phyloP scores from a whole-genome alignment of 345 rosid species.

The Sonneratia alba region DNA sequence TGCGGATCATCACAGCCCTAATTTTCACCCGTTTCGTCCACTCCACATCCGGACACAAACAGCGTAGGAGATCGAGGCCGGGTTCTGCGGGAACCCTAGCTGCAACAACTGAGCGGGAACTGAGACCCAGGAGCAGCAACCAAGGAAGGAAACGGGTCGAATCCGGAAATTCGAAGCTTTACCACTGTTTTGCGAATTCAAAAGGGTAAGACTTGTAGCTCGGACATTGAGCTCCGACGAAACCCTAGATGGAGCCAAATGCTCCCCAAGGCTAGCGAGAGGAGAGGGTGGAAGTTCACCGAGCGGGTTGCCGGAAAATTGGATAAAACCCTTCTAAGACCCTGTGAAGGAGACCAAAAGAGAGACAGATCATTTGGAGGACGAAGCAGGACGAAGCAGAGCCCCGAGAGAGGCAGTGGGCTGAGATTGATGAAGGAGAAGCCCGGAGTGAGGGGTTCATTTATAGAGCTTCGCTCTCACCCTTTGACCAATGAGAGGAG shows the following conservation, averaged over 20 bases:
- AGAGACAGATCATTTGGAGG: neutral
- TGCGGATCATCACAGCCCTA: neutral
- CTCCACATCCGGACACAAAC: neutral
- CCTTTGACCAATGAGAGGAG: too few species aligned
- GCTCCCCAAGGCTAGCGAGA: neutral
- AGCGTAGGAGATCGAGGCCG: neutral
- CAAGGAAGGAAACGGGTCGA: neutral
- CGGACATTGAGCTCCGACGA: neutral
- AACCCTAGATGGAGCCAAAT: neutral
- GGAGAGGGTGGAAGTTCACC: neutral
- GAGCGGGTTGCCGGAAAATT: neutral
- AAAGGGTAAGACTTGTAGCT: neutral
- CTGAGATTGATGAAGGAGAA: neutral
- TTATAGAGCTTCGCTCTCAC: neutral
- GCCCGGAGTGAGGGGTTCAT: neutral
- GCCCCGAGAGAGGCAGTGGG: neutral
- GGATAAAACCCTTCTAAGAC: conserved; percentile 6
- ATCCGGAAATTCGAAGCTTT: neutral
- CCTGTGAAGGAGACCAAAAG: neutral
- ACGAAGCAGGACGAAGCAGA: neutral
- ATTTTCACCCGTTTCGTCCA: neutral
- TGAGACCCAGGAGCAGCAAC: neutral
- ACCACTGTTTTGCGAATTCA: neutral
- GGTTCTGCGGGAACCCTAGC: conserved; percentile 3
- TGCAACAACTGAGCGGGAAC: too few species aligned